These are phyloP conservation scores for Lentinula sp. DNA, from an alignment of 768 basidiomycete genomes.

Conservation along the genomic window DNA sequence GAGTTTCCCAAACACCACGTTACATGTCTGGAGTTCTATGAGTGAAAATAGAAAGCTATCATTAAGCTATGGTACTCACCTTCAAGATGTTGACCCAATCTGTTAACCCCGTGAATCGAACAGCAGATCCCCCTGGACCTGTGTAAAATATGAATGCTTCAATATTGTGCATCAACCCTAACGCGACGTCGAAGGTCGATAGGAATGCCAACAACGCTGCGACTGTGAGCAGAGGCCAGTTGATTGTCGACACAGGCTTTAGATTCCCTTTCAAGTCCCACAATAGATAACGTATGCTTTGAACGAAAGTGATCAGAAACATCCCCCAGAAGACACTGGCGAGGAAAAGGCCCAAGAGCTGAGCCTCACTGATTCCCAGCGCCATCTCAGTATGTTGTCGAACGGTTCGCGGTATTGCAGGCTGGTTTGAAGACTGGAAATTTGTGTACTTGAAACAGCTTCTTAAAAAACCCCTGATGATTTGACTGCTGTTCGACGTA, in stretches of 20 bases:
- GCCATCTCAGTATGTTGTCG: background rate
- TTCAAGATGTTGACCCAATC: slow-evolving; percentile 12
- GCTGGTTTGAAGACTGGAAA: background rate
- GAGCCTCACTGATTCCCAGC: slow-evolving; percentile 2
- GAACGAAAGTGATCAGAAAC: slow-evolving; percentile 1
- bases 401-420: background rate
- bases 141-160: slow-evolving; percentile 11
- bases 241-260: background rate
- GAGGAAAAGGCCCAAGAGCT: slow-evolving; percentile 3
- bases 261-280: background rate
- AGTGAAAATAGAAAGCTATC: background rate
- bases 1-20: slow-evolving; percentile 5
- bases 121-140: slow-evolving; percentile 7
- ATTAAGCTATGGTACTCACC: background rate
- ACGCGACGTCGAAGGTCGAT: slow-evolving; percentile 10
- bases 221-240: slow-evolving; percentile 12
- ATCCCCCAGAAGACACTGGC: slow-evolving; percentile 5
- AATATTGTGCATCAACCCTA: slow-evolving; percentile 7
- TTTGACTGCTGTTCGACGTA: background rate
- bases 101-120: slow-evolving; percentile 4
- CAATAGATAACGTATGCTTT: background rate
- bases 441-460: background rate
- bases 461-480: background rate
- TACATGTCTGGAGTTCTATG: slow-evolving; percentile 1
- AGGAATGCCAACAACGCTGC: slow-evolving; percentile 6